These are phyloP conservation scores for Linderniella brevidens DNA, from an alignment of 257 asterid genomes.

Conservation along the genomic window DNA sequence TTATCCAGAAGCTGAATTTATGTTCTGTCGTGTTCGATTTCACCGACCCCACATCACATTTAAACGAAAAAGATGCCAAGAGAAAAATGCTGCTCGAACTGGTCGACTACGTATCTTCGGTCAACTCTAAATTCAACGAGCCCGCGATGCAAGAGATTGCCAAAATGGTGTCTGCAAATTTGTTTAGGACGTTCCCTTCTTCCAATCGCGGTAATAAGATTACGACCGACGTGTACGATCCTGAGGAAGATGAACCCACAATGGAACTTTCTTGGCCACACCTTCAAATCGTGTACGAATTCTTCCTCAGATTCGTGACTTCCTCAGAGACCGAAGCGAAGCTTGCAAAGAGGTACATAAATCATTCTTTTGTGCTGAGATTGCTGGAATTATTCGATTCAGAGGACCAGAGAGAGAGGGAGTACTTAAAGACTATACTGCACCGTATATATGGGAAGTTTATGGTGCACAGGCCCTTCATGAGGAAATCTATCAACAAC, in stretches of 20 bases:
- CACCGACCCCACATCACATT: conserved; percentile 20
- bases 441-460: conserved; percentile 46
- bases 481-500: conserved; percentile 45
- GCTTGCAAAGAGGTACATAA: conserved; percentile 43
- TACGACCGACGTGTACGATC: conserved; percentile 25
- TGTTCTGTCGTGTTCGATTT: conserved; percentile 40
- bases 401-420: conserved; percentile 51
- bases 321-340: conserved; percentile 42
- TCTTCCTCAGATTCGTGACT: conserved; percentile 36
- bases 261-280: conserved; percentile 53
- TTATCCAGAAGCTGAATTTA: conserved; percentile 32
- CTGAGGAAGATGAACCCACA: conserved; percentile 44
- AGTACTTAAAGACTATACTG: conserved; percentile 39
- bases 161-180: conserved; percentile 39
- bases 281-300: conserved; percentile 44
- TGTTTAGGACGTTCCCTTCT: conserved; percentile 32
- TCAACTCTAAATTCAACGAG: conserved; percentile 30
- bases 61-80: conserved; percentile 39
- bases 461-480: conserved; percentile 51
- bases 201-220: conserved; percentile 24
- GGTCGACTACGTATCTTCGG: conserved; percentile 31
- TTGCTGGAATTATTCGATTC: conserved; percentile 46
- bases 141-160: conserved; percentile 31
- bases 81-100: conserved; percentile 35
- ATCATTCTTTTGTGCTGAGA: conserved; percentile 47